A percentile compares a stretch with the other conserved stretches of the same genome.
Conservation (phyloP, 345 rosid genomes). For the Lenwebbia sp. region DNA sequence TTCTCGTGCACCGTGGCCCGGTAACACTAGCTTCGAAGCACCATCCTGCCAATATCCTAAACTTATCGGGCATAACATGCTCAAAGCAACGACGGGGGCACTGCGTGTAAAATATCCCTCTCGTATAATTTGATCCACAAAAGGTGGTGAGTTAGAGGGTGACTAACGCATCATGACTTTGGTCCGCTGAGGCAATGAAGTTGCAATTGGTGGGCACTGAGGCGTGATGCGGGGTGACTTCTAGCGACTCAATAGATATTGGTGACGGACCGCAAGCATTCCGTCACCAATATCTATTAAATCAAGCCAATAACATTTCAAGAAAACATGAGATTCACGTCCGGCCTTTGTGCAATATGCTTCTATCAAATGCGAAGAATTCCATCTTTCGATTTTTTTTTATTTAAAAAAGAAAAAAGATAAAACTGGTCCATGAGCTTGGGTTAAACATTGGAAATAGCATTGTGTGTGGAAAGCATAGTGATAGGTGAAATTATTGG, state of each 20-base stretch:
- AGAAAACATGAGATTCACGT: accelerated
- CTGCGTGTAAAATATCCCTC: neutral
- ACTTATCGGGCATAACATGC: neutral
- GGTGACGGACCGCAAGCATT: neutral
- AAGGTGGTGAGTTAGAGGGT: neutral
- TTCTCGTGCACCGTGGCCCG: neutral
- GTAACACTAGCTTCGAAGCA: neutral
- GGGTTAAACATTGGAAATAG: neutral
- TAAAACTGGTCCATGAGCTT: neutral
- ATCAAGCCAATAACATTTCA: neutral
- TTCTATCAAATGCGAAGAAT: neutral
- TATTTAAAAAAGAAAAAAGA: neutral
- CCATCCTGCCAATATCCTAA: neutral
- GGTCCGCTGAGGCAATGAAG: neutral
- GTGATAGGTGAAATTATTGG: neutral
- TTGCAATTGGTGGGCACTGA: neutral
- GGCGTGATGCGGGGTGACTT: neutral
- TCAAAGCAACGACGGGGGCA: neutral
- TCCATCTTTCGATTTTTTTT: neutral
- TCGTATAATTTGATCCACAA: neutral
- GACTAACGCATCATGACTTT: neutral
- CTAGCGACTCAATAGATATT: neutral
- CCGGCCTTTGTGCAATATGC: neutral
- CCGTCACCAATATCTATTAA: accelerated
- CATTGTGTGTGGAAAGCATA: neutral